These are phyloP conservation scores for Russula foetens DNA, from an alignment of 768 basidiomycete species.

Conservation along the genomic window DNA sequence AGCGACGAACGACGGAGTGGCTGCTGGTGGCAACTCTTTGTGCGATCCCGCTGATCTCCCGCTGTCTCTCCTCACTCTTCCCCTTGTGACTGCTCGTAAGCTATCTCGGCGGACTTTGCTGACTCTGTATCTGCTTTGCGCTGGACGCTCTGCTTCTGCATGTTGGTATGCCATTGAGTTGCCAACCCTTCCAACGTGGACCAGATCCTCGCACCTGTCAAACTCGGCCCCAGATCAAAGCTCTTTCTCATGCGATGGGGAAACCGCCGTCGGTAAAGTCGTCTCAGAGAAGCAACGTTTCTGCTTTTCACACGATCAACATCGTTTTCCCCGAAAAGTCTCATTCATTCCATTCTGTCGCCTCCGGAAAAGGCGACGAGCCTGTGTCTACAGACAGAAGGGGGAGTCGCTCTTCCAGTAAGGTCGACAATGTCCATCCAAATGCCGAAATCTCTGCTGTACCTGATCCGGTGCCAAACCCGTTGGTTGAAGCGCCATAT, in stretches of 20 bases:
- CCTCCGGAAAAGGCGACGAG: background rate
- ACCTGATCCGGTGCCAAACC: slow-evolving; percentile 45
- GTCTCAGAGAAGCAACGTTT: background rate
- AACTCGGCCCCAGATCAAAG: background rate
- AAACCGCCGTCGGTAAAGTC: background rate
- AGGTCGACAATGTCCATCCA: slow-evolving; percentile 15
- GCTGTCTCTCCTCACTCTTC: background rate
- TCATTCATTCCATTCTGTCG: background rate
- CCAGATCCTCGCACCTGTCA: background rate
- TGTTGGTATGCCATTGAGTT: slow-evolving; percentile 10
- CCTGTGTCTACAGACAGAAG: background rate
- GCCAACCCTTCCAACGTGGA: slow-evolving; percentile 3
- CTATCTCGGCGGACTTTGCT: background rate
- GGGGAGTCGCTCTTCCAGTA: slow-evolving; percentile 1
- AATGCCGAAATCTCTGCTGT: slow-evolving; percentile 33
- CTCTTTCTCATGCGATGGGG: background rate
- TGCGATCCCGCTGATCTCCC: background rate
- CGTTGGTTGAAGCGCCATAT: slow-evolving; percentile 17
- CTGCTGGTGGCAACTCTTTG: background rate
- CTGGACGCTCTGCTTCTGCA: slow-evolving; percentile 13
- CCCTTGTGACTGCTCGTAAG: background rate
- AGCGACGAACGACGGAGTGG: too few species aligned
- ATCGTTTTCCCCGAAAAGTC: slow-evolving; percentile 12
- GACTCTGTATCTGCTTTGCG: background rate
- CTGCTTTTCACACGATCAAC: slow-evolving; percentile 9